These are phyloP conservation scores for Candida neerlandica DNA, from an alignment of 1,139 yeast genomes.

Conservation along the genomic window DNA sequence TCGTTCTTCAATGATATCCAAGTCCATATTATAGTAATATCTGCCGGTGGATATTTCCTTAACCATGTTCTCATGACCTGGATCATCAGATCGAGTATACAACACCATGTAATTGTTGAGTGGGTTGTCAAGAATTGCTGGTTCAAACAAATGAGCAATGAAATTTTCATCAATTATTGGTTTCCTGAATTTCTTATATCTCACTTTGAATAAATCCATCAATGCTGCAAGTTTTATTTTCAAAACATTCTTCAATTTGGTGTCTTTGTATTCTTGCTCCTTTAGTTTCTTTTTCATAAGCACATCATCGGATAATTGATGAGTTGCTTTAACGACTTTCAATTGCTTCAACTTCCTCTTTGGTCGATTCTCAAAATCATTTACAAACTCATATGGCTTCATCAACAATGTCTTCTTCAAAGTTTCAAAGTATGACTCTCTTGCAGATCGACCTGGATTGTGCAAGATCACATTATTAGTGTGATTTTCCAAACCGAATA, in stretches of 20 bases:
- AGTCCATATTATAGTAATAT: slow-evolving; percentile 81
- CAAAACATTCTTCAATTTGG: slow-evolving; percentile 77
- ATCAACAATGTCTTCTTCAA: slow-evolving; percentile 59
- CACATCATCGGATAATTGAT: slow-evolving; percentile 12
- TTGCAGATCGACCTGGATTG: slow-evolving; percentile 41
- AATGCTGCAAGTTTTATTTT: slow-evolving; percentile 84
- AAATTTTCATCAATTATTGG: slow-evolving; percentile 82
- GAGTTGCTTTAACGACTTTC: slow-evolving; percentile 25
- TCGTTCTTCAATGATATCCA: slow-evolving; percentile 91
- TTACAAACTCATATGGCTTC: slow-evolving; percentile 65
- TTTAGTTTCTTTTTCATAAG: slow-evolving; percentile 40
- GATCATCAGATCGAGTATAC: slow-evolving; percentile 61
- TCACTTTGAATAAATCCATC: slow-evolving; percentile 83
- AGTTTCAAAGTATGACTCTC: slow-evolving; percentile 57
- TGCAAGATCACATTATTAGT: slow-evolving; percentile 51
- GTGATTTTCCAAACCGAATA: slow-evolving; percentile 55
- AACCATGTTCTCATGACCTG: slow-evolving; percentile 63
- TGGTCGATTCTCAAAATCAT: slow-evolving; percentile 55
- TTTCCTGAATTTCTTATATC: slow-evolving; percentile 88
- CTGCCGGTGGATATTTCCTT: slow-evolving; percentile 75
- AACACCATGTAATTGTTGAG: slow-evolving; percentile 40
- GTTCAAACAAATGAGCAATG: slow-evolving; percentile 77
- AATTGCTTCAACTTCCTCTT: slow-evolving; percentile 46
- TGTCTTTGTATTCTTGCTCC: slow-evolving; percentile 68
- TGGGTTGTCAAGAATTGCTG: slow-evolving; percentile 39